Evolutionary conservation across 805 yeast genomes (phyloP), one percentile per base, ranked within the genome.

Genomic region (Kockiozyma suomiensis): DNA sequence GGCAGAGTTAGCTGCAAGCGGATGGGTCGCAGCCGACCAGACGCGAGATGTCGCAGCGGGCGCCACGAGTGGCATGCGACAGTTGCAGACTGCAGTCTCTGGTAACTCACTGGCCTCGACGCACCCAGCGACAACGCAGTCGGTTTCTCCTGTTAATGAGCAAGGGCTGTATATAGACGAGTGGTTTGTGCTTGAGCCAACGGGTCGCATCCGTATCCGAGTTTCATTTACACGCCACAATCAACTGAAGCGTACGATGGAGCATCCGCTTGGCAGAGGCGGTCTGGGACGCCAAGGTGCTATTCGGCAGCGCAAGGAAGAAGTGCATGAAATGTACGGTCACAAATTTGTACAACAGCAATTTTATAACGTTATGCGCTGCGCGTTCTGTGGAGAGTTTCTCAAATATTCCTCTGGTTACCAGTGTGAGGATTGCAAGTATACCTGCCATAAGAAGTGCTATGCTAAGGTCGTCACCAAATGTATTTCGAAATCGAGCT

Each of bases 341-440:
- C 99, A 94, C 76, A 96, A 90, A 74, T 94, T 94, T 76, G 96
- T 90, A 45, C 97, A 90, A 73, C 93, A 90, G 69, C 97, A 91
- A 72, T 91, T 92, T 72, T 94, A 94, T 80, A 90, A 89, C 68
- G 90, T 94, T 70, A 93, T 94, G 97, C 84, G 94, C 67, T 94
- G 99, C 78, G 97, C 98, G 1, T 83, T 92, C 62, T 94, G 99
- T 81, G 97, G 97, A 4, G 98, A 94, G 62, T 94, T 94, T 72
- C 78, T 94, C 66, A 84, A 96, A 66, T 79, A 87, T 59, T 86
- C 88, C 58, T 81, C 86, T 12, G 93, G 92, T 12, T 86, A 76
- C 73, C 94, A 87, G 73, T 87, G 94, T 75, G 88, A 85, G 72
- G 93, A 88, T 71, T 87, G 94, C 76, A 78, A 82, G 57, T 84